Conservation (phyloP, 139 green algal genomes). For the Nannochloris sp. region DNA sequence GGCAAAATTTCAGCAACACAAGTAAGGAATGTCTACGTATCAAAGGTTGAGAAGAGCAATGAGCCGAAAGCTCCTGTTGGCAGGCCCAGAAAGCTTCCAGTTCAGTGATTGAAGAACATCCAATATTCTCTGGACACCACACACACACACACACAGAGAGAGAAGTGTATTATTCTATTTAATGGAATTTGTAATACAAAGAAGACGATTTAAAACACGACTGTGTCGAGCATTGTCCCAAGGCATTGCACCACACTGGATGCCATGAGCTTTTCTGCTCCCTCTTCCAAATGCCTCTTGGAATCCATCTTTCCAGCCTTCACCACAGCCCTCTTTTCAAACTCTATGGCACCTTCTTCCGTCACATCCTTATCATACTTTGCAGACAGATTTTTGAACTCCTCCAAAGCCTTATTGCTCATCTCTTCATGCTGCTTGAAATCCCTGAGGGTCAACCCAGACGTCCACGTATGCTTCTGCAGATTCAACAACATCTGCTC, state of each 20-base stretch:
- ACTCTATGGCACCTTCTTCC: slow-evolving; percentile 79
- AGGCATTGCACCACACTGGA: slow-evolving; percentile 90
- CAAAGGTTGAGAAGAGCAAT: neutral
- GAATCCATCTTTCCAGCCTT: slow-evolving; percentile 88
- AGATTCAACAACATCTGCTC: slow-evolving; percentile 98
- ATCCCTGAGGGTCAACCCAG: slow-evolving; percentile 68
- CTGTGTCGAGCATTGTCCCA: slow-evolving; percentile 90
- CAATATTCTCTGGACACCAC: too few species aligned
- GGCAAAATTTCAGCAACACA: neutral
- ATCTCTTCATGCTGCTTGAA: slow-evolving; percentile 53
- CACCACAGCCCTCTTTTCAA: slow-evolving; percentile 78
- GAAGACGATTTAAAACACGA: slow-evolving; percentile 67
- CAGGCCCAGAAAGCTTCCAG: neutral
- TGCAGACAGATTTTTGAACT: slow-evolving; percentile 63
- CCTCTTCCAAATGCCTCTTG: slow-evolving; percentile 86
- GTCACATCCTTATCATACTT: slow-evolving; percentile 79
- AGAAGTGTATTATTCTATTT: too few species aligned
- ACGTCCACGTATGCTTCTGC: slow-evolving; percentile 83
- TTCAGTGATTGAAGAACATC: neutral
- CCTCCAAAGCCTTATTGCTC: slow-evolving; percentile 74
- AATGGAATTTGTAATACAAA: too few species aligned
- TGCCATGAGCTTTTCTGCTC: slow-evolving; percentile 71
- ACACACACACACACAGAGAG: too few species aligned
- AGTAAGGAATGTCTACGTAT: neutral
- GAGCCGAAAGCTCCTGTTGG: neutral